Base-by-base conservation (phyloP, 768 basidiomycete genomes). In the Russula brevipes region DNA sequence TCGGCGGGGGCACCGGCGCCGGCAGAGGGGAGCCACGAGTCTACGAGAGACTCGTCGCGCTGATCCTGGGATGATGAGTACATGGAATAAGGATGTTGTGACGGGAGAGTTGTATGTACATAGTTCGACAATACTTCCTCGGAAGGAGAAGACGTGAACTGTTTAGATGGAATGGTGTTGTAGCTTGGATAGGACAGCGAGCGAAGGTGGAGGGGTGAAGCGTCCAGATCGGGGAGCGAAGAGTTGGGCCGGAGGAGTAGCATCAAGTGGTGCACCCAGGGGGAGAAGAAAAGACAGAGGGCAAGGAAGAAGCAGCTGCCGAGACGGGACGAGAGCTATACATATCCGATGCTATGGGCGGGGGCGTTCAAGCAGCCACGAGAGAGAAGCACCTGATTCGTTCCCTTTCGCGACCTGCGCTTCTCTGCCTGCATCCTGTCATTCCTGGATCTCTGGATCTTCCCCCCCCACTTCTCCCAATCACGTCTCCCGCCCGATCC, bases 371-470 rank as follows among this genome's bases (percentile, higher is more conserved):
- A 51, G 46, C 65, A 66, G 65, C 65, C 65, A 66, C 65, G 50
- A 59, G 51, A 64, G 63, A 65, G 65, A 66, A 66, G 63, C 65
- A 66, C 65, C 65, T 66, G 65, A 66, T 66, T 65, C 57, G 65
- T 59, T 60, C 56, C 66, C 63, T 49, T 47, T 61, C 64, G 51
- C 55, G 41, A 60, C 54, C 57, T 56, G 53, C 56, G 41, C 60
- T 61, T 55, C 54, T 55, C 54, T 49, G 52, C 46, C 53, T 56
- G 52, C 64, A 42, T 36, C 50, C 64, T 56, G 54, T 64, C 57
- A 64, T 44, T 16, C 54, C 52, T 1, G 51, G 60, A 68, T 61
- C 59, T 56, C 5, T 0, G 45, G 54, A 60, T 60, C 63, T 6
- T 16, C 2, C 39, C 31, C n/a, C 39, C 36, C 5, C 17, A 44